phyloP scores from a whole-genome alignment of 1,139 yeast species.

The Kodamaea fungicola region DNA sequence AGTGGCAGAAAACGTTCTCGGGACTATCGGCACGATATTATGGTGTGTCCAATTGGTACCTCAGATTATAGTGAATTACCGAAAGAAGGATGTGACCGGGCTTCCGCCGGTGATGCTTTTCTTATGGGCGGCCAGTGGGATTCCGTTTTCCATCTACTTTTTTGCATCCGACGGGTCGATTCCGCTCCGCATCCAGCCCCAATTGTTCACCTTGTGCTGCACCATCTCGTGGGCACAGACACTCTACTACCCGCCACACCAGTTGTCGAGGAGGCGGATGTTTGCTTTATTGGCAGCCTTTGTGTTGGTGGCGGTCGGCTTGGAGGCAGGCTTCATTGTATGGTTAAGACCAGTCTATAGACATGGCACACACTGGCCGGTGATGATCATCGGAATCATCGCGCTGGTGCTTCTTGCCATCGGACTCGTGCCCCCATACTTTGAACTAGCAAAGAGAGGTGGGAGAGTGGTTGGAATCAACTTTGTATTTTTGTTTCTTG shows the following conservation, averaged over 20 bases:
- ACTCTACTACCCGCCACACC: constrained; percentile 75
- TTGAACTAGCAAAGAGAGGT: constrained; percentile 70
- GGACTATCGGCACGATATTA: constrained; percentile 83
- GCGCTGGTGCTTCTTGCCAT: constrained; percentile 74
- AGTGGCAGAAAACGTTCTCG: constrained; percentile 71
- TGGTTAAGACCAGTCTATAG: constrained; percentile 68
- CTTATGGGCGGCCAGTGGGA: constrained; percentile 78
- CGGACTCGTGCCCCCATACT: constrained; percentile 87
- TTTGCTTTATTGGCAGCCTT: constrained; percentile 32
- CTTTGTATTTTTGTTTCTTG: constrained; percentile 74
- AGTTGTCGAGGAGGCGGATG: constrained; percentile 36
- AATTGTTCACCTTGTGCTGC: constrained; percentile 73
- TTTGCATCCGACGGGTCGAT: constrained; percentile 67
- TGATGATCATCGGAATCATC: constrained; percentile 69
- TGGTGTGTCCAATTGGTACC: constrained; percentile 93
- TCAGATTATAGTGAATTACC: constrained; percentile 71
- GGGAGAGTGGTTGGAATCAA: constrained; percentile 90
- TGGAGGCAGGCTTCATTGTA: constrained; percentile 68
- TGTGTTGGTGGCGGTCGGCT: constrained; percentile 48
- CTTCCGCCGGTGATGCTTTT: constrained; percentile 82
- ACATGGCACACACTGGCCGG: constrained; percentile 70
- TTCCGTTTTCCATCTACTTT: constrained; percentile 82
- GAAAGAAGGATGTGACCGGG: constrained; percentile 78
- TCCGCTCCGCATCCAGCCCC: constrained; percentile 84
- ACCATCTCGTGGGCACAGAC: constrained; percentile 67